A percentile compares a stretch with the other conserved stretches of the same genome.
phyloP scores from a whole-genome alignment of 768 basidiomycete species.

The Heimioporus sp. region DNA sequence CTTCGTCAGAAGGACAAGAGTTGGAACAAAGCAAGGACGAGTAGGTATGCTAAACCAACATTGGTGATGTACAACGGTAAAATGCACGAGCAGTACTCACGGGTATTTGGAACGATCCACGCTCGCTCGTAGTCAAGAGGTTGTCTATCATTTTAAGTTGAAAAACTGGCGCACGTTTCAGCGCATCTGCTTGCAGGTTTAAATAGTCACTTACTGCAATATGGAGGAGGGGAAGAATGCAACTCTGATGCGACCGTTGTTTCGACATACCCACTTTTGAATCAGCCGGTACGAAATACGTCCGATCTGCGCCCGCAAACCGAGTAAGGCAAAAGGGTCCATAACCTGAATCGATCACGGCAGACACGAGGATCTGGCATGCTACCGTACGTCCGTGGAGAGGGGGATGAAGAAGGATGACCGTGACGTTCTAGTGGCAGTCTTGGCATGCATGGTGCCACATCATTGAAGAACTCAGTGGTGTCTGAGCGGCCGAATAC shows the following conservation, averaged over 20 bases:
- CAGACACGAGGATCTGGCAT: slow-evolving; percentile 14
- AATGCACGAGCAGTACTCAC: slow-evolving; percentile 8
- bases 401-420: neutral
- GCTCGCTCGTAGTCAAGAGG: neutral
- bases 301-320: neutral
- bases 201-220: neutral
- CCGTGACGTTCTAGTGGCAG: neutral
- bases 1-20: slow-evolving; percentile 10
- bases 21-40: slow-evolving; percentile 14
- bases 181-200: neutral
- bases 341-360: neutral
- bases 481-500: no score
- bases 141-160: slow-evolving; percentile 2
- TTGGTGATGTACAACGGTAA: neutral
- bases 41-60: slow-evolving; percentile 5
- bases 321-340: neutral
- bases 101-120: neutral
- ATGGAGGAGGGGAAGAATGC: neutral
- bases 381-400: slow-evolving; percentile 4
- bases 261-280: neutral
- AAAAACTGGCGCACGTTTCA: neutral
- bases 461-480: no score
- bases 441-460: no score
- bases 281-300: neutral
- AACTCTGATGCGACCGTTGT: neutral